Evolutionary conservation across 2,329 filamentous ascomycete genomes (phyloP).

Genomic region (Furcasterigmium sp.): DNA sequence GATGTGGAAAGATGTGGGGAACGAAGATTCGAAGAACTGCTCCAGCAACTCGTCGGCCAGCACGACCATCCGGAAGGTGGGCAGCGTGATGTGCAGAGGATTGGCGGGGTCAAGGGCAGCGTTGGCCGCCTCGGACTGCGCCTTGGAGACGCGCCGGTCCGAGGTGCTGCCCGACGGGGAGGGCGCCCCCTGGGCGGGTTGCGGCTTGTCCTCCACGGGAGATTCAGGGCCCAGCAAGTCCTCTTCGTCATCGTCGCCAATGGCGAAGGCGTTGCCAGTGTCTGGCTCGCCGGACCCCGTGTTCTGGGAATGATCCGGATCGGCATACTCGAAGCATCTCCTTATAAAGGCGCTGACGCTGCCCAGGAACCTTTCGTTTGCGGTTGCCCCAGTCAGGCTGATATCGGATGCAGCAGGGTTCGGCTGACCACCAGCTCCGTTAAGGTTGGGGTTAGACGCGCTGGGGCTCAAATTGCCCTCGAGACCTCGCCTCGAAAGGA

Average conservation of each 20-base stretch:
- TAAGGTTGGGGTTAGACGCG: constrained; percentile 50
- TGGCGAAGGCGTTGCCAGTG: constrained; percentile 55
- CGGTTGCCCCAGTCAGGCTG: constrained; percentile 47
- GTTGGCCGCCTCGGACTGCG: constrained; percentile 74
- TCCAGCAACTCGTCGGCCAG: constrained; percentile 93
- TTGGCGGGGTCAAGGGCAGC: constrained; percentile 87
- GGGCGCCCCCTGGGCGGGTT: neutral
- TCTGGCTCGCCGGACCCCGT: constrained; percentile 30
- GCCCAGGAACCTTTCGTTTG: constrained; percentile 83
- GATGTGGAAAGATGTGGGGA: constrained; percentile 87
- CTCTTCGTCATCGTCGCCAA: constrained; percentile 65
- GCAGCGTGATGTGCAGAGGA: constrained; percentile 90
- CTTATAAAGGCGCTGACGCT: constrained; percentile 95
- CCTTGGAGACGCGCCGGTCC: constrained; percentile 47
- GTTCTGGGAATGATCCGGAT: constrained; percentile 74
- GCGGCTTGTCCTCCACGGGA: constrained; percentile 21
- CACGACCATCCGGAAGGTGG: constrained; percentile 98
- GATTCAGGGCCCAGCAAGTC: constrained; percentile 58
- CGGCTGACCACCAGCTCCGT: constrained; percentile 41
- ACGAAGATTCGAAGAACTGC: constrained; percentile 95
- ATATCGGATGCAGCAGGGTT: constrained; percentile 26
- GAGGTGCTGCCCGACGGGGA: constrained; percentile 7
- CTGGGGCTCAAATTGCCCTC: constrained; percentile 68
- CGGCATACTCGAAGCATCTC: constrained; percentile 95
- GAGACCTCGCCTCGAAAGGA: constrained; percentile 83